Evolutionary conservation across 2,329 filamentous ascomycete genomes (phyloP).

Genomic region (Epichloe baconii): DNA sequence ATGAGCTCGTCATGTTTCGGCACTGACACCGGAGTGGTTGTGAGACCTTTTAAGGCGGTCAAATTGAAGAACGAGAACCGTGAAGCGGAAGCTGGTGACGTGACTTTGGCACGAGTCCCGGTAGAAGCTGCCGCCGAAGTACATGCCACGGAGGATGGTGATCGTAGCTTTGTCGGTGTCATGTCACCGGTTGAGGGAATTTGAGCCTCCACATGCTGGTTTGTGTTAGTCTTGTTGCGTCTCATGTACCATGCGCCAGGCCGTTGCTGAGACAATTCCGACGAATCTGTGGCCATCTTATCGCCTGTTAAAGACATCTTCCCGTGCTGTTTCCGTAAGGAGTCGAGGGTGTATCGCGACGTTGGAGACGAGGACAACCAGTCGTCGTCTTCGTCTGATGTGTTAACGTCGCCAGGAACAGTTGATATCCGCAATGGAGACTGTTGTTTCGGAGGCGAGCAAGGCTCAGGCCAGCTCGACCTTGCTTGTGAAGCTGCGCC

Average conservation of each 20-base stretch:
- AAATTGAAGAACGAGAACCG: slow-evolving; percentile 34
- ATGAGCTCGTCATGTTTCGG: slow-evolving; percentile 38
- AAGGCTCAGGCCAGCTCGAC: not conserved
- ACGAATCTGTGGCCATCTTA: slow-evolving; percentile 9
- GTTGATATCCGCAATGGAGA: slow-evolving; percentile 1
- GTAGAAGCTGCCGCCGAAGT: not conserved
- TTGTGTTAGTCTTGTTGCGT: slow-evolving; percentile 5
- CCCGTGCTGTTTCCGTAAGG: slow-evolving; percentile 8
- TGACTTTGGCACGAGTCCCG: slow-evolving; percentile 1
- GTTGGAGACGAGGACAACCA: not conserved
- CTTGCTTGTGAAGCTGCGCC: not conserved
- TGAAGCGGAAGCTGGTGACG: slow-evolving; percentile 11
- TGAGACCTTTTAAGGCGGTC: slow-evolving; percentile 23
- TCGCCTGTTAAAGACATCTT: slow-evolving; percentile 20
- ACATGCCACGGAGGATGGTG: not conserved
- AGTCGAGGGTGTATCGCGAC: slow-evolving; percentile 13
- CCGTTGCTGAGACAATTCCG: slow-evolving; percentile 7
- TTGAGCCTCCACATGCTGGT: not conserved
- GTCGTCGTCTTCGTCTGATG: slow-evolving; percentile 1
- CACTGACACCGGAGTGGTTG: slow-evolving; percentile 11
- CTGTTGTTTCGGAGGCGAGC: not conserved
- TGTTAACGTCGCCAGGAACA: not conserved
- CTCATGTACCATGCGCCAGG: slow-evolving; percentile 14
- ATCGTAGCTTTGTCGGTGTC: slow-evolving; percentile 4
- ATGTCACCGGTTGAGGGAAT: not conserved